Evolutionary conservation across 2,329 filamentous ascomycete species (phyloP).

Genomic region (Diplodia intermedia): DNA sequence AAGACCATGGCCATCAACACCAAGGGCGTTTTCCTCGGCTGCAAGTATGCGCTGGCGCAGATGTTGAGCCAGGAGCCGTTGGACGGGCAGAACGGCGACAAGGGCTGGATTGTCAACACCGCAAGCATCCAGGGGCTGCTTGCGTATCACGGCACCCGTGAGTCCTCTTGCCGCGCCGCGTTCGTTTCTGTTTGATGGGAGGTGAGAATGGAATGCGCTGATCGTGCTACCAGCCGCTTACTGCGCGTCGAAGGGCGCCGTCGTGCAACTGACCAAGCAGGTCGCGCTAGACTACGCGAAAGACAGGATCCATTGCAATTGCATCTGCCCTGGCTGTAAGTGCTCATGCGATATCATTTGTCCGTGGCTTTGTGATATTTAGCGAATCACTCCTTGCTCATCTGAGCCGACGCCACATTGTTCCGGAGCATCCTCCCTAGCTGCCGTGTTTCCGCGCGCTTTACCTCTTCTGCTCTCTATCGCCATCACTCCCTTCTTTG

Average conservation of each 20-base stretch:
- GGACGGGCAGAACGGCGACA: conserved; percentile 37
- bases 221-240: conserved; percentile 46
- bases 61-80: conserved; percentile 47
- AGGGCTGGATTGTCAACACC: conserved; percentile 51
- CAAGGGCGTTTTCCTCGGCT: conserved; percentile 50
- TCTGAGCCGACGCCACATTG: neutral
- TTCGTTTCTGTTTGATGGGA: neutral
- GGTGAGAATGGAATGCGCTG: neutral
- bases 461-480: neutral
- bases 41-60: conserved; percentile 48
- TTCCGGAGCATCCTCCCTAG: neutral
- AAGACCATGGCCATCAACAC: conserved; percentile 48
- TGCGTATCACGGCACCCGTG: conserved; percentile 41
- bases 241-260: conserved; percentile 57
- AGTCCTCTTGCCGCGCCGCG: conserved; percentile 27
- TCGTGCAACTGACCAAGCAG: conserved; percentile 55
- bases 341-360: conserved; percentile 17
- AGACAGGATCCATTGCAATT: conserved; percentile 52
- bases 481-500: neutral
- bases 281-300: conserved; percentile 55
- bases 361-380: neutral
- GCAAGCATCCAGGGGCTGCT: conserved; percentile 47
- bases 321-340: conserved; percentile 53
- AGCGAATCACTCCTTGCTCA: neutral
- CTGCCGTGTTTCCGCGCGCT: neutral